Conservation (phyloP, 2,329 filamentous ascomycete species). For the Graphilbum fragrans region DNA sequence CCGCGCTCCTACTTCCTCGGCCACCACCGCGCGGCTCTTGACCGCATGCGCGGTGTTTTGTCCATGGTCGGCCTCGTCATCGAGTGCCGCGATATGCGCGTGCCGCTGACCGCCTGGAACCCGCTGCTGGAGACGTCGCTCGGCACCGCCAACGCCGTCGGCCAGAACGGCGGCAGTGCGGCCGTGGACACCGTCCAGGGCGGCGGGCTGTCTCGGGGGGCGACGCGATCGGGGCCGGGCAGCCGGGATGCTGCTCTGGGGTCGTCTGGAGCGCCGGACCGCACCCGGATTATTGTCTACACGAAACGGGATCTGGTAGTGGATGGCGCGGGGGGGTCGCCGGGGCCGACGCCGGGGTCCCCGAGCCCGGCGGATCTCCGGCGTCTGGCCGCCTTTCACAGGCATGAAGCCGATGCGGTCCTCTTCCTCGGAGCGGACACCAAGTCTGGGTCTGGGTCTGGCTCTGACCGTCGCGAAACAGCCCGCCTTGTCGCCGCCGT, state of each 20-base stretch:
- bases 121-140: constrained; percentile 74
- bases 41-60: constrained; percentile 71
- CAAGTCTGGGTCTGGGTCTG: constrained; percentile 24
- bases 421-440: constrained; percentile 29
- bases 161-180: neutral
- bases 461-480: constrained; percentile 15
- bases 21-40: constrained; percentile 73
- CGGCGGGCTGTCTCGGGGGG: neutral
- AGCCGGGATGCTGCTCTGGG: neutral
- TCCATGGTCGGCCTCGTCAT: constrained; percentile 76
- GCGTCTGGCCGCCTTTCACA: constrained; percentile 25
- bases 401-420: constrained; percentile 20
- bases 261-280: constrained; percentile 41
- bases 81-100: constrained; percentile 88
- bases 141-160: constrained; percentile 29
- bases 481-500: constrained; percentile 32
- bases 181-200: neutral
- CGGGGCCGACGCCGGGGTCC: neutral
- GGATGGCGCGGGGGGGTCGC: constrained; percentile 3
- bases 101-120: constrained; percentile 82
- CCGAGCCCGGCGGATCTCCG: constrained; percentile 13
- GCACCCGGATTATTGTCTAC: constrained; percentile 72
- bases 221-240: neutral
- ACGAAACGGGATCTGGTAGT: constrained; percentile 73
- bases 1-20: constrained; percentile 89